Evolutionary conservation across 345 rosid species (phyloP), one percentile per base, ranked within the genome.

Genomic region (Murraya koenigii): DNA sequence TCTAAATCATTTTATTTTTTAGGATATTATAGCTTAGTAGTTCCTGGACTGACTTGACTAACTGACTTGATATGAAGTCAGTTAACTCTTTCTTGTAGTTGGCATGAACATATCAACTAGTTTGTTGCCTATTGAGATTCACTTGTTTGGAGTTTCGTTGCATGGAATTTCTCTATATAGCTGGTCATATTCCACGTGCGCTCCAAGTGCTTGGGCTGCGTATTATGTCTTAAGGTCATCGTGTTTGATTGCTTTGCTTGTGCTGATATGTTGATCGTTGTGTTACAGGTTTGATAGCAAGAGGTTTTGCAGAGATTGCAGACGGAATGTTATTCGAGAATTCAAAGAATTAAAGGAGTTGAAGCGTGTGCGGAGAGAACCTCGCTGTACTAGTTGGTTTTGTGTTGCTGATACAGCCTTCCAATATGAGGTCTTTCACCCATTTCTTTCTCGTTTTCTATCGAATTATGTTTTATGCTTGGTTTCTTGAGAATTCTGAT

Each of bases 301-400:
- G 88, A 91, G 95, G 84, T 96, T 96, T 87, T 96, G 99, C 82
- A 89, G 97, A 91, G 97, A 94, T 82, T 96, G 99, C 81, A 87
- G 98, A 85, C 88, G 91, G 80, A 94, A 92, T 66, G 99, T 96
- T 74, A 90, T 87, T 81, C 97, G 97, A 30, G 99, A 94, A 80
- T 96, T 92, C 83, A 96, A 94, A 88, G 98, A 91, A 78, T 87
- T 95, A 72, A 95, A 95, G 92, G 99, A 96, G 85, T 88, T 92
- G 74, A 96, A 92, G 85, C 93, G 98, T 74, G 80, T 90, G 87
- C 90, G 92, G 68, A 88, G 91, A 86, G 97, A 92, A 81, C 88
- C 94, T 72, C 92, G 87, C 72, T 96, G 99, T 86, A 92, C 97
- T 28, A 89, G 86, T 76, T 92, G 94, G 91, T 96, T 94, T 81